Conservation (phyloP, 2,329 filamentous ascomycete species). For the Sclerotinia glacialis region DNA sequence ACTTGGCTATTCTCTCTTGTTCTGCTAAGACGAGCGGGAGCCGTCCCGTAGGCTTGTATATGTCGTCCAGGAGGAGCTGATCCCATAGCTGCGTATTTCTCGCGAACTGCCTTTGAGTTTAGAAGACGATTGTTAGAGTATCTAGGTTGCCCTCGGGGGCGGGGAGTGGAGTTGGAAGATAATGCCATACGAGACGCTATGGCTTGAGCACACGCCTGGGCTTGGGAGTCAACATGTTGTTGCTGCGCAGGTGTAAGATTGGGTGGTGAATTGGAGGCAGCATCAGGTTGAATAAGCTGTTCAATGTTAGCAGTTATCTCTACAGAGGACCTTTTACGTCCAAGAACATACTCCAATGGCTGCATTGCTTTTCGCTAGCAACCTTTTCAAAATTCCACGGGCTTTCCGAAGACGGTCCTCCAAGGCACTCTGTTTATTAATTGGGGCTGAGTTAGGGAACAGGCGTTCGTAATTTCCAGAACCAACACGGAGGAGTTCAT, state of each 20-base stretch:
- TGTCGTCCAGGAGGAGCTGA: too few species aligned
- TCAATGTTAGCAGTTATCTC: not conserved
- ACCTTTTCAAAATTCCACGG: not conserved
- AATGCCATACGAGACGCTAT: not conserved
- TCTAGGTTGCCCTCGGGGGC: not conserved
- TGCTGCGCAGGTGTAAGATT: not conserved
- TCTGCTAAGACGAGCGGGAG: too few species aligned
- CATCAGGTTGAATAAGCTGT: not conserved
- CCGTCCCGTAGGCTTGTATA: too few species aligned
- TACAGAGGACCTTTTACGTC: not conserved
- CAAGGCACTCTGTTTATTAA: not conserved
- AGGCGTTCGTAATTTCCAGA: not conserved
- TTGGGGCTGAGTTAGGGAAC: not conserved
- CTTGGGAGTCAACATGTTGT: not conserved
- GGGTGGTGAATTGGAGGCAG: not conserved
- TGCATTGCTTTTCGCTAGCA: not conserved
- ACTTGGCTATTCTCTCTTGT: too few species aligned
- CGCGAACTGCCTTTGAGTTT: not conserved
- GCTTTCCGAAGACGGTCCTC: not conserved
- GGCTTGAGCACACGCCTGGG: not conserved
- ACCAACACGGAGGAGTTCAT: not conserved
- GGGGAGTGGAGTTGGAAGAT: not conserved
- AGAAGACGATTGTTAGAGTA: not conserved
- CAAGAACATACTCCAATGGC: not conserved
- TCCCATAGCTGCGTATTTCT: not conserved